Evolutionary conservation across 2,329 filamentous ascomycete species (phyloP).

Genomic region (Dothistroma septosporum): DNA sequence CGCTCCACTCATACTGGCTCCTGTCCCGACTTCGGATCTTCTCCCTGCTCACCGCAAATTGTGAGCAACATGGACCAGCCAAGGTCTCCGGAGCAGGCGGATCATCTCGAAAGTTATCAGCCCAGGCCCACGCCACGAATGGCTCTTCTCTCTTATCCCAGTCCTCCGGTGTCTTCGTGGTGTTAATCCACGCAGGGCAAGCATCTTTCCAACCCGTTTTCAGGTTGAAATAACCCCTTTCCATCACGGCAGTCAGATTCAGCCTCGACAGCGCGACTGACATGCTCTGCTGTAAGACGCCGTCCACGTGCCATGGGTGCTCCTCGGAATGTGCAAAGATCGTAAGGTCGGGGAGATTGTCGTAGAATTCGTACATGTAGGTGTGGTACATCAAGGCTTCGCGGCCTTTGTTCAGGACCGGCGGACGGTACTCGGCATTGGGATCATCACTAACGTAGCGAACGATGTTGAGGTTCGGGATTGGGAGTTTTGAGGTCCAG

Average conservation of each 20-base stretch:
- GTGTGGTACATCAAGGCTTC: conserved; percentile 26
- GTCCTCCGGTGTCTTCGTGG: conserved; percentile 15
- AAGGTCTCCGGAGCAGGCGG: conserved; percentile 15
- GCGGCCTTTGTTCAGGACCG: conserved; percentile 14
- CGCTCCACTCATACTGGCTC: conserved; percentile 16
- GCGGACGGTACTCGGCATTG: conserved; percentile 15
- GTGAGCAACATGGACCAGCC: conserved; percentile 24
- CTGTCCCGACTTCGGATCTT: conserved; percentile 12
- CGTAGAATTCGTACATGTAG: conserved; percentile 22
- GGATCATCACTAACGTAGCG: conserved; percentile 22
- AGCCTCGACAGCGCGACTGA: conserved; percentile 17
- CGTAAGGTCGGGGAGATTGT: conserved; percentile 17
- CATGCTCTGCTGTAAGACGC: conserved; percentile 13
- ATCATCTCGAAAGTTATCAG: conserved; percentile 18
- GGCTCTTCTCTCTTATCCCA: conserved; percentile 19
- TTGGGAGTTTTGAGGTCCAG: conserved; percentile 17
- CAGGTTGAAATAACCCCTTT: conserved; percentile 22
- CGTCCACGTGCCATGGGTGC: conserved; percentile 21
- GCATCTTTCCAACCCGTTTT: conserved; percentile 20
- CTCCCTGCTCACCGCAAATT: conserved; percentile 19
- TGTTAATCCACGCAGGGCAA: conserved; percentile 23
- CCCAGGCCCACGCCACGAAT: conserved; percentile 17
- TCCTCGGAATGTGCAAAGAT: conserved; percentile 22
- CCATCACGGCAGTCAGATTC: conserved; percentile 18
- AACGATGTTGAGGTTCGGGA: conserved; percentile 18